Conservation (phyloP, 2,329 filamentous ascomycete species). For the Fusarium incarnatum region DNA sequence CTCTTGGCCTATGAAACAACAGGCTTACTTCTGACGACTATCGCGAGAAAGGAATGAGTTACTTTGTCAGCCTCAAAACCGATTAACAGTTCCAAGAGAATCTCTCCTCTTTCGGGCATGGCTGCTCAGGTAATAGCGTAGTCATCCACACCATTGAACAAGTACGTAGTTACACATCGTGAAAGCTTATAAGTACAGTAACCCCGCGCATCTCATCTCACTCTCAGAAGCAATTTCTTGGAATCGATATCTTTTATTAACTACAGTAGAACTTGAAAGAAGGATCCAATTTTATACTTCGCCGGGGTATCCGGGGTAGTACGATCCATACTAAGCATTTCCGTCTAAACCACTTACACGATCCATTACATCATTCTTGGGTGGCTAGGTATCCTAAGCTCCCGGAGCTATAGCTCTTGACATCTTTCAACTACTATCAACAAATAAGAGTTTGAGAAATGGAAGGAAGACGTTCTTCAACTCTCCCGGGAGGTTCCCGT, state of each 20-base stretch:
- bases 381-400: constrained; percentile 1
- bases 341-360: constrained; percentile 20
- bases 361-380: constrained; percentile 42
- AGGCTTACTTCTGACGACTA: background rate
- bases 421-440: background rate
- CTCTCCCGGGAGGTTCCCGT: constrained; percentile 49
- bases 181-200: constrained; percentile 33
- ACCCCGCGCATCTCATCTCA: constrained; percentile 28
- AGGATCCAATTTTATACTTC: constrained; percentile 7
- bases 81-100: background rate
- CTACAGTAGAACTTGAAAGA: background rate
- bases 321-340: constrained; percentile 8
- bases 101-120: constrained; percentile 17
- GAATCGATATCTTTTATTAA: background rate
- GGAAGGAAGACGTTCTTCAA: constrained; percentile 50
- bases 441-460: constrained; percentile 39
- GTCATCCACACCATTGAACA: constrained; percentile 29
- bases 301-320: constrained; percentile 10
- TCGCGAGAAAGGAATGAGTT: background rate
- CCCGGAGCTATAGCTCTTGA: constrained; percentile 1
- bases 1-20: background rate
- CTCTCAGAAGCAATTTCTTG: background rate
- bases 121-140: constrained; percentile 20
- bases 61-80: constrained; percentile 9
- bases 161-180: constrained; percentile 22